These are phyloP conservation scores for Zalerion maritima DNA, from an alignment of 495 filamentous ascomycete species.

Conservation along the genomic window DNA sequence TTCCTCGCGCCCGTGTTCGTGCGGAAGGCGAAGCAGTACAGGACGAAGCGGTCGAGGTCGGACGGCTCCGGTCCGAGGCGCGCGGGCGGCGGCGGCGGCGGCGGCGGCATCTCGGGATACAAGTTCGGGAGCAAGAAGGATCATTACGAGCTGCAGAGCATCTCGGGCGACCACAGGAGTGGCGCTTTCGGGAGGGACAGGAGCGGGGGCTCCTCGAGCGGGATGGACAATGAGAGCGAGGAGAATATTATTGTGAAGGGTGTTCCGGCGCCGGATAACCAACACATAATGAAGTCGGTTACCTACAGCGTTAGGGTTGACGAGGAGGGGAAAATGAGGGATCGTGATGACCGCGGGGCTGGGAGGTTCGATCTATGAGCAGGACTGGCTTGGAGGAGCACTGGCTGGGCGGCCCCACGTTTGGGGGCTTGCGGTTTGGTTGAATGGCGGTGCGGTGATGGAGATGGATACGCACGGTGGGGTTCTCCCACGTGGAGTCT, in stretches of 20 bases:
- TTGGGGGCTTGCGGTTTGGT: too few species aligned
- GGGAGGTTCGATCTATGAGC: neutral
- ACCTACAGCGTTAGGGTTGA: constrained; percentile 29
- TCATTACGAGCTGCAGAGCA: constrained; percentile 21
- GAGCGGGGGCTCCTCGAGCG: constrained; percentile 14
- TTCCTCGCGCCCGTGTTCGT: constrained; percentile 32
- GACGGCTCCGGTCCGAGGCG: too few species aligned
- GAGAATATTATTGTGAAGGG: constrained; percentile 26
- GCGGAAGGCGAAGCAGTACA: constrained; percentile 19
- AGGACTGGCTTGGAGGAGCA: too few species aligned
- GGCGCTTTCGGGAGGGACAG: constrained; percentile 11
- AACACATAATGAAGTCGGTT: constrained; percentile 31
- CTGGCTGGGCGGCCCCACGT: too few species aligned
- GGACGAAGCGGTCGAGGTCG: constrained; percentile 13
- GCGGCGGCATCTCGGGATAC: constrained; percentile 12
- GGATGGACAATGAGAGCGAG: constrained; percentile 24
- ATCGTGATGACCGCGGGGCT: neutral
- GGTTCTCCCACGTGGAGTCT: too few species aligned
- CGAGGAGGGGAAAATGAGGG: constrained; percentile 1
- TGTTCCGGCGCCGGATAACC: constrained; percentile 12
- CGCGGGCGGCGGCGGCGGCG: constrained; percentile 4
- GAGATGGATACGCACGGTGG: too few species aligned
- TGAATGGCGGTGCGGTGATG: too few species aligned
- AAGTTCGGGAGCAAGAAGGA: constrained; percentile 19
- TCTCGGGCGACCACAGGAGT: constrained; percentile 8